phyloP scores from a whole-genome alignment of 2,329 filamentous ascomycete species.

The Exophiala oligosperma region DNA sequence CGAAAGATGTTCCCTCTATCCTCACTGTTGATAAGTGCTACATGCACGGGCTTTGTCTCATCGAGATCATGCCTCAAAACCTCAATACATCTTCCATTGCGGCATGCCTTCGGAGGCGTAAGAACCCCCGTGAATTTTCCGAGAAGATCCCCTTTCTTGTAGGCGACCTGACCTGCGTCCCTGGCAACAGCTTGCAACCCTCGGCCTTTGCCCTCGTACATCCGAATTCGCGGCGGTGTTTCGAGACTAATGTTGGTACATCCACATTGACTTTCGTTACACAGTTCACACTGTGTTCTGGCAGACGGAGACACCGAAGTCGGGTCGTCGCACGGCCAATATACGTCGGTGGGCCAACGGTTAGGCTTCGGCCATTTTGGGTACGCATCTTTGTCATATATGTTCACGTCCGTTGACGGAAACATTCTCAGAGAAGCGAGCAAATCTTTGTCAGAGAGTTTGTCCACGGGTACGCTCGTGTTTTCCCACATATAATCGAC shows the following conservation, averaged over 20 bases:
- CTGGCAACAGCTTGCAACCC: not conserved
- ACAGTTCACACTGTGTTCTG: not conserved
- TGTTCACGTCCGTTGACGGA: not conserved
- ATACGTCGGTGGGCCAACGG: not conserved
- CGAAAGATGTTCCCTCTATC: not conserved
- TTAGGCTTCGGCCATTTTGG: not conserved
- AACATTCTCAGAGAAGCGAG: not conserved
- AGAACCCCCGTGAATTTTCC: not conserved
- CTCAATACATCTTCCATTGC: not conserved
- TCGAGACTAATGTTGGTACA: not conserved
- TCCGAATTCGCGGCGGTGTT: not conserved
- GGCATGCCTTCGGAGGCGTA: not conserved
- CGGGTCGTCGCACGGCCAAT: not conserved
- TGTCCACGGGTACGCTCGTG: not conserved
- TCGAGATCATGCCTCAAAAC: not conserved
- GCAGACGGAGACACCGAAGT: not conserved
- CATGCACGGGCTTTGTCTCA: not conserved
- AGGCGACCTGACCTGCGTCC: not conserved
- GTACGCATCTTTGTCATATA: not conserved
- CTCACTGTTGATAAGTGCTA: not conserved
- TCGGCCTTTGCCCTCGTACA: not conserved
- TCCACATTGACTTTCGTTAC: not conserved
- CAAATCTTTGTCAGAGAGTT: not conserved
- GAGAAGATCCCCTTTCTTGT: not conserved
- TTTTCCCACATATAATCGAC: slow-evolving; percentile 1